These are phyloP conservation scores for Penicillium sp. DNA, from an alignment of 2,329 filamentous ascomycete genomes.

Conservation along the genomic window DNA sequence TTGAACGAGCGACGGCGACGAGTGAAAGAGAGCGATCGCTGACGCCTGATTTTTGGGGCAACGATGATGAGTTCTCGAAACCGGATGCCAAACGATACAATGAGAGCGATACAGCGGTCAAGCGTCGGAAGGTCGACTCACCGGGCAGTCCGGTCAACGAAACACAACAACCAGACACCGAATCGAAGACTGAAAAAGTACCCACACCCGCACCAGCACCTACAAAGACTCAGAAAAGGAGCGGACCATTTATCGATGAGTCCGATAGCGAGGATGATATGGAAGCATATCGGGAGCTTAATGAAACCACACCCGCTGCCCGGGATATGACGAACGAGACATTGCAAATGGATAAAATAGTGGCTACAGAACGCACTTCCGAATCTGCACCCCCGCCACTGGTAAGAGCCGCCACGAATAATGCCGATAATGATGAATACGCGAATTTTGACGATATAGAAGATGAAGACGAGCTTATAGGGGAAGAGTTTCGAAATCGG, in stretches of 20 bases:
- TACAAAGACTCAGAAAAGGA: conserved; percentile 18
- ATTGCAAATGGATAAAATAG: conserved; percentile 11
- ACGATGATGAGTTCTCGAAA: conserved; percentile 21
- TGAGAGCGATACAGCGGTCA: conserved; percentile 33
- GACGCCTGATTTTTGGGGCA: conserved; percentile 38
- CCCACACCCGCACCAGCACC: conserved; percentile 1
- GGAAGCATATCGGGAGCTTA: conserved; percentile 26
- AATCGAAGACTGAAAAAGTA: background rate
- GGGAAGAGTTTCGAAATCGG: conserved; percentile 64
- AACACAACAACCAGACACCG: background rate
- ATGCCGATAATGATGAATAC: conserved; percentile 50
- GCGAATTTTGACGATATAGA: conserved; percentile 60
- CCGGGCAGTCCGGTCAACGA: background rate
- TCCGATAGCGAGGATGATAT: conserved; percentile 57
- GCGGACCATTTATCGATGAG: conserved; percentile 45
- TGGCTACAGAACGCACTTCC: conserved; percentile 18
- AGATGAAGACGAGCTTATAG: conserved; percentile 63
- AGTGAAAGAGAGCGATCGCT: conserved; percentile 22
- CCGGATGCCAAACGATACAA: conserved; percentile 30
- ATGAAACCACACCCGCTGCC: conserved; percentile 8
- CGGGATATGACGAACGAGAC: background rate
- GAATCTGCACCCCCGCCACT: conserved; percentile 37
- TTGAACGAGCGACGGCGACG: conserved; percentile 3
- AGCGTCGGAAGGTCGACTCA: conserved; percentile 36
- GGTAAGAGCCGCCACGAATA: conserved; percentile 53